phyloP scores from a whole-genome alignment of 2,329 filamentous ascomycete genomes.

The Ilyonectria sp. region DNA sequence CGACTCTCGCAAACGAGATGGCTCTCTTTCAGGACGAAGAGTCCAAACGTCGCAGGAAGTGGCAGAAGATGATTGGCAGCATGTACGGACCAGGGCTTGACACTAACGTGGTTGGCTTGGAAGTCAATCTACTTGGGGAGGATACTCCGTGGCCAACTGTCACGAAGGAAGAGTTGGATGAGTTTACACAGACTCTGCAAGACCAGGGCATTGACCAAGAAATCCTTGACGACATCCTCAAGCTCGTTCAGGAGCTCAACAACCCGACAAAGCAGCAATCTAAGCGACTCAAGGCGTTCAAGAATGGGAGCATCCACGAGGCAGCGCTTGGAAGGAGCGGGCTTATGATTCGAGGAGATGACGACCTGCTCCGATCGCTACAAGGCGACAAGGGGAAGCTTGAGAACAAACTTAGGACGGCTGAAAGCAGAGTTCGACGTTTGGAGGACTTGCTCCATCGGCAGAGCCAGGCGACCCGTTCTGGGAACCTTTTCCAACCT shows the following conservation, averaged over 20 bases:
- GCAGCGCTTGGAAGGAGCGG: conserved; percentile 89
- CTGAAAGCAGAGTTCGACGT: conserved; percentile 90
- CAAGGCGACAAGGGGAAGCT: conserved; percentile 85
- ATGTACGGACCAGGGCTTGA: conserved; percentile 80
- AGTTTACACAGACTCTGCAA: conserved; percentile 78
- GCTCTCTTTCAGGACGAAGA: conserved; percentile 94
- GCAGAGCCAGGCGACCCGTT: conserved; percentile 75
- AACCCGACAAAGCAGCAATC: conserved; percentile 88
- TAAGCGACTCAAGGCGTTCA: conserved; percentile 92
- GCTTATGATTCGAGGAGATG: conserved; percentile 87
- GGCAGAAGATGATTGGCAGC: conserved; percentile 88
- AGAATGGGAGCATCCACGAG: conserved; percentile 95
- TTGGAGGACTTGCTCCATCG: conserved; percentile 94
- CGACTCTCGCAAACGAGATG: conserved; percentile 92
- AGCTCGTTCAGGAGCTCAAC: conserved; percentile 84
- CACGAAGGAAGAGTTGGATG: conserved; percentile 81
- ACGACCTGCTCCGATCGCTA: conserved; percentile 83
- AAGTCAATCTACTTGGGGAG: conserved; percentile 87
- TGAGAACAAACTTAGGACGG: conserved; percentile 83
- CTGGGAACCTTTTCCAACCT: conserved; percentile 69
- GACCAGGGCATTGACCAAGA: conserved; percentile 75
- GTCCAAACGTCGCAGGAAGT: conserved; percentile 87
- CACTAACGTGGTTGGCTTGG: conserved; percentile 80
- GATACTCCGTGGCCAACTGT: conserved; percentile 85
- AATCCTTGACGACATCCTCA: conserved; percentile 80